Conservation (phyloP, 176 grass and related monocot genomes). For the Poa pratensis region DNA sequence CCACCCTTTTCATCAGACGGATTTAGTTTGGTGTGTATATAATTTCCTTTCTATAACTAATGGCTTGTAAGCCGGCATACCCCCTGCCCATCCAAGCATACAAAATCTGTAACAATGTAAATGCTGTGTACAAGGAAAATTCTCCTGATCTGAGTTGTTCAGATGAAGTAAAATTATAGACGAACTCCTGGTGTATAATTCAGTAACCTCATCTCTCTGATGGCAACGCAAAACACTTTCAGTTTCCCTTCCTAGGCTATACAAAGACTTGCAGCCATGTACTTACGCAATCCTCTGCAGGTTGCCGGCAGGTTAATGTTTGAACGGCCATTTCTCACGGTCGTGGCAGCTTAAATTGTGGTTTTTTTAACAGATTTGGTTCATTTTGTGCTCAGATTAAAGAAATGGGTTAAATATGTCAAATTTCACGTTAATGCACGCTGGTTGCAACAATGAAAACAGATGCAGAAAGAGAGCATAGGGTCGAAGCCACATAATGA, state of each 20-base stretch:
- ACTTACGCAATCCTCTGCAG: neutral
- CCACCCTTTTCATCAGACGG: neutral
- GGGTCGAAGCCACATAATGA: neutral
- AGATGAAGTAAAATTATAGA: neutral
- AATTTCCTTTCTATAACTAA: neutral
- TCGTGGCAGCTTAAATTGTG: too few relatives aligned
- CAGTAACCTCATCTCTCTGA: neutral
- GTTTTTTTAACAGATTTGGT: too few relatives aligned
- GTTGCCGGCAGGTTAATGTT: neutral
- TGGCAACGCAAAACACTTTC: neutral
- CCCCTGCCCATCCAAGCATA: neutral
- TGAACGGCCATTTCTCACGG: too few relatives aligned
- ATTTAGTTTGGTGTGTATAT: neutral
- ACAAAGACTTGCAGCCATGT: neutral
- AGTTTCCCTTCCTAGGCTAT: neutral
- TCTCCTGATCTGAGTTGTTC: neutral
- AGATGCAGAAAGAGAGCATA: neutral
- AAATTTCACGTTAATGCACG: too few relatives aligned
- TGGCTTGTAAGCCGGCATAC: neutral
- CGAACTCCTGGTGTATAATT: neutral
- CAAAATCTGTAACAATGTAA: conserved; percentile 10
- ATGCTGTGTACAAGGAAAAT: neutral
- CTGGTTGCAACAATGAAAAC: neutral
- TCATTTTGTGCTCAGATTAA: too few relatives aligned
- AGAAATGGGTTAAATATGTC: too few relatives aligned